Evolutionary conservation across 805 yeast species (phyloP).

Genomic region (Peterozyma toletana): DNA sequence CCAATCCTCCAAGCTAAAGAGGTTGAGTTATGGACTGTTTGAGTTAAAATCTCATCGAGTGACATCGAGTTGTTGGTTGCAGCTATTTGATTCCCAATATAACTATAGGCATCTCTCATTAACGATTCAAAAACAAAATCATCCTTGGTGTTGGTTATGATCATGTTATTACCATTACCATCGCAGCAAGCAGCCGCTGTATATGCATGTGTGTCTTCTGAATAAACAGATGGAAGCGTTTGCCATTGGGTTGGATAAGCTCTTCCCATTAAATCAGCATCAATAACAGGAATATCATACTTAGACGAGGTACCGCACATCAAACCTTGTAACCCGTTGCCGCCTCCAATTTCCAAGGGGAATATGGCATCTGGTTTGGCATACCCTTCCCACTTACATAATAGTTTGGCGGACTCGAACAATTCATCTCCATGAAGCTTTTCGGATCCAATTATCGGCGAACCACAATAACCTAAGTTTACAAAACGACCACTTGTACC

Average conservation of each 20-base stretch:
- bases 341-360: constrained; percentile 37
- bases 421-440: constrained; percentile 32
- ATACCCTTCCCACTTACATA: constrained; percentile 20
- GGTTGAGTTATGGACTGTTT: constrained; percentile 24
- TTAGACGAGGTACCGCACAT: constrained; percentile 17
- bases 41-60: constrained; percentile 17
- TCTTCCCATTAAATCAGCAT: constrained; percentile 34
- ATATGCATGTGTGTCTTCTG: constrained; percentile 6
- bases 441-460: constrained; percentile 36
- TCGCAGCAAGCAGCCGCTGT: constrained; percentile 22
- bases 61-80: constrained; percentile 28
- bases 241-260: constrained; percentile 33
- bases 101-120: constrained; percentile 31
- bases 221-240: constrained; percentile 21
- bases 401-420: constrained; percentile 19
- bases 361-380: constrained; percentile 23
- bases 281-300: constrained; percentile 22
- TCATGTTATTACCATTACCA: constrained; percentile 32
- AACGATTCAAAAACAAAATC: constrained; percentile 29
- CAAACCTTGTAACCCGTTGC: constrained; percentile 28
- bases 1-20: constrained; percentile 40
- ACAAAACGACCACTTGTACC: constrained; percentile 21
- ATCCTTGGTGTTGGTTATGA: constrained; percentile 22
- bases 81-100: constrained; percentile 32
- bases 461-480: constrained; percentile 33